A percentile compares a stretch with the other conserved stretches of the same genome.
Conservation (phyloP, 176 grass and related monocot species). For the Stipa capillata region DNA sequence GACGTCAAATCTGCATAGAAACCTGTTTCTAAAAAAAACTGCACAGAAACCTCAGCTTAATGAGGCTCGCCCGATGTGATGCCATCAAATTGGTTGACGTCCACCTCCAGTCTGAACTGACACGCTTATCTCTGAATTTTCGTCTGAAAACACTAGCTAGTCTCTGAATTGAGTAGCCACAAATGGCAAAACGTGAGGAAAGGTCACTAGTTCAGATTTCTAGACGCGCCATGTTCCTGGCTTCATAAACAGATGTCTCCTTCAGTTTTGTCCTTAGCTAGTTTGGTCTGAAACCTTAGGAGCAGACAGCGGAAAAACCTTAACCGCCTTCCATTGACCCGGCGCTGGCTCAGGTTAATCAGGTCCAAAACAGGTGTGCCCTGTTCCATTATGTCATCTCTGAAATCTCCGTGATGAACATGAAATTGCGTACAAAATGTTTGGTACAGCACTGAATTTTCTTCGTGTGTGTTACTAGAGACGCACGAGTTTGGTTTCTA, state of each 20-base stretch:
- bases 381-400: no score
- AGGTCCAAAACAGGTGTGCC: no score
- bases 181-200: background rate
- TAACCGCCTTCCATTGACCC: background rate
- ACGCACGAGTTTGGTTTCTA: background rate
- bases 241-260: background rate
- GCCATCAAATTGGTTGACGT: background rate
- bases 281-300: background rate
- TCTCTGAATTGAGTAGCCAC: background rate
- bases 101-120: no score
- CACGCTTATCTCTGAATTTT: no score
- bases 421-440: background rate
- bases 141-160: background rate
- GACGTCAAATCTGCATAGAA: background rate
- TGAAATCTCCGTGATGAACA: slow-evolving; percentile 4
- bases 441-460: background rate
- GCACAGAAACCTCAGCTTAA: background rate
- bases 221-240: background rate
- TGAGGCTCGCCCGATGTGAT: background rate
- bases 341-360: background rate
- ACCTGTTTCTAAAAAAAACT: no score
- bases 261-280: background rate
- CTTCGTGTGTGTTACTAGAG: background rate
- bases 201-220: background rate
- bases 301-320: background rate